Evolutionary conservation across 2,329 filamentous ascomycete species (phyloP), one percentile per base, ranked within the genome.

Genomic region (Myriosclerotinia duriaeana): DNA sequence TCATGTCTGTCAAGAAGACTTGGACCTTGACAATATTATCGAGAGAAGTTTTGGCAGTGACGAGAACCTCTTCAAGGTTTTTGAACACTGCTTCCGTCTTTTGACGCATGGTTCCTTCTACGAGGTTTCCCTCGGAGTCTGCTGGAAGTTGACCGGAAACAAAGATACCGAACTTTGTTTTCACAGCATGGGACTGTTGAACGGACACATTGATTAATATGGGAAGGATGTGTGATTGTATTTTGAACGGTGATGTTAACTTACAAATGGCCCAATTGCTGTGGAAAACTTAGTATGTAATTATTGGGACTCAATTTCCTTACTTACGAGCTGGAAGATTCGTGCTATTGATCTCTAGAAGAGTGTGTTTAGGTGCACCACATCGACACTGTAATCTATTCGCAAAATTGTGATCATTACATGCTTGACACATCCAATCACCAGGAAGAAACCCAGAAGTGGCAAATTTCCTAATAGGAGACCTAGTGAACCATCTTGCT

Each of bases 1-100:
- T 86, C 94, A 98, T 98, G 79, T 96, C 90, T 61, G 90, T 89
- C 69, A 98, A 81, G 84, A 97, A 98, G 76, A 97, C 89, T 77
- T 88, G 92, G 74, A 93, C 90, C 85, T 97, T 97, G 80, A 97
- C 91, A 56, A 97, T 89, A 79, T 88, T 91, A 70, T 86, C 80
- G 67, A 98, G 84, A 63, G 85, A 86, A 30, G 90, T 93, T 64
- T 91, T 92, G 34, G 93, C 92, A 73, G 89, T 92, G 68, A 87
- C 85, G 62, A 98, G 87, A 66, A 98, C 92, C 53, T 91, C 90
- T 78, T 89, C 85, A 76, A 97, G 85, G 80, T 96, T 96, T 79
- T 90, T 82, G 78, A 92, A 83, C 79, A 84, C 87, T 71, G 83
- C 81, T 63, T 80, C 79, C 38, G 86, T 88, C 80, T 87, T 86